Evolutionary conservation across 495 filamentous ascomycete species (phyloP).

Genomic region (Aspergillus asperescens): DNA sequence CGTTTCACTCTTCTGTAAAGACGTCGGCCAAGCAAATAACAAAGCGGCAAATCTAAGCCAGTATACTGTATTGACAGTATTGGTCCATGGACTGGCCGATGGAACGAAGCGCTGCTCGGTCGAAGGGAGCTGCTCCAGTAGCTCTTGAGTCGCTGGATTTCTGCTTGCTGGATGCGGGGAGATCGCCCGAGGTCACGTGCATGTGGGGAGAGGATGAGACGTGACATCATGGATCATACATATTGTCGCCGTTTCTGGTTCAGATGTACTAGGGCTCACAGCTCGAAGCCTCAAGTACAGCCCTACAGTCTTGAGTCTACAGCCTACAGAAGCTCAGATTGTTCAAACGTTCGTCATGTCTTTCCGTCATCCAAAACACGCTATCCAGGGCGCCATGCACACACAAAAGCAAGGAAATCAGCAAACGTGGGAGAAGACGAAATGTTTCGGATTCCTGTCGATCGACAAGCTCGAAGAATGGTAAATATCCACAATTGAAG

Average conservation of each 20-base stretch:
- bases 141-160: background rate
- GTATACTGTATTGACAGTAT: background rate
- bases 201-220: background rate
- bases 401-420: slow-evolving; percentile 13
- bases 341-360: slow-evolving; percentile 11
- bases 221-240: background rate
- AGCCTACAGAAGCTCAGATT: background rate
- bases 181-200: slow-evolving; percentile 15
- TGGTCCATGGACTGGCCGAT: background rate
- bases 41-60: background rate
- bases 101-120: slow-evolving; percentile 33
- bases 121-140: slow-evolving; percentile 31
- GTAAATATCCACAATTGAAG: slow-evolving; percentile 41
- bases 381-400: slow-evolving; percentile 21
- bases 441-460: slow-evolving; percentile 19
- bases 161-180: slow-evolving; percentile 16
- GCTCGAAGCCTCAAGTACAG: no score
- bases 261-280: no score
- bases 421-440: slow-evolving; percentile 13
- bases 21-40: background rate
- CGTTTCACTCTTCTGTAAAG: background rate
- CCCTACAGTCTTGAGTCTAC: no score
- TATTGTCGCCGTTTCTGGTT: background rate
- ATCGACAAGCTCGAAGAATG: slow-evolving; percentile 20
- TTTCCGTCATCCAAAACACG: slow-evolving; percentile 15